Evolutionary conservation across 139 green algal genomes (phyloP), one percentile per base, ranked within the genome.

Genomic region (Micractinium conductrix): DNA sequence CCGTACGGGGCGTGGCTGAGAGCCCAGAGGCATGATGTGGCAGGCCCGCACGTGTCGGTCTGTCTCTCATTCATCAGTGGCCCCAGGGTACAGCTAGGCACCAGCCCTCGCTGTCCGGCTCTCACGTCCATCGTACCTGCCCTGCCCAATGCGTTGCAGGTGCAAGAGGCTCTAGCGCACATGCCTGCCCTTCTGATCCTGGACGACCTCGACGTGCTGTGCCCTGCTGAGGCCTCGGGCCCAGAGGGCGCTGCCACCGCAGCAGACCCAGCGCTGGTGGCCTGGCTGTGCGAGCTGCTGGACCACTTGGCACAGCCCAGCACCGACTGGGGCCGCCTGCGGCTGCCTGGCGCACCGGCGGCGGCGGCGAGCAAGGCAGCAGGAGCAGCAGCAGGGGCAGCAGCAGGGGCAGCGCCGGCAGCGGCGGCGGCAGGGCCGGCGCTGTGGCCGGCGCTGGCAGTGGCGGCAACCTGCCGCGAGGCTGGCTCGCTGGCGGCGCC

Each of bases 121-220:
- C 53, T 58, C 53, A 22, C 53, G 19, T 62, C 2, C 53, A 30
- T 22, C 53, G 17, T 55, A 35, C 17, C 69, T n/a, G 35, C 35
- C 12, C 53, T 24, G 24, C 17, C 10, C 38, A 26, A 14, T 38
- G 6, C 9, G 30, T 2, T 40, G 62, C 74, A 63, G 70, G 37
- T 93, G 14, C 42, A 45, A 19, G 90, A 95, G 86, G 92, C 92
- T 0, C 70, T 92, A 35, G 74, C 74, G 0, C 89, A 89, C 80
- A 86, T 91, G 71, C 95, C 95, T 14, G 87, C 89, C 68, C 69
- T 98, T 78, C 72, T 98, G 37, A 74, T 98, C 44, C 83, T 98
- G 48, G 95, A 98, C 71, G 93, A 97, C 75, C 78, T 98, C 78
- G 92, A 98, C 48, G 72, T 92, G 40, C 62, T 98, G 48, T 91